phyloP scores from a whole-genome alignment of 2,329 filamentous ascomycete species.

The Coccinonectria pachysandricola region DNA sequence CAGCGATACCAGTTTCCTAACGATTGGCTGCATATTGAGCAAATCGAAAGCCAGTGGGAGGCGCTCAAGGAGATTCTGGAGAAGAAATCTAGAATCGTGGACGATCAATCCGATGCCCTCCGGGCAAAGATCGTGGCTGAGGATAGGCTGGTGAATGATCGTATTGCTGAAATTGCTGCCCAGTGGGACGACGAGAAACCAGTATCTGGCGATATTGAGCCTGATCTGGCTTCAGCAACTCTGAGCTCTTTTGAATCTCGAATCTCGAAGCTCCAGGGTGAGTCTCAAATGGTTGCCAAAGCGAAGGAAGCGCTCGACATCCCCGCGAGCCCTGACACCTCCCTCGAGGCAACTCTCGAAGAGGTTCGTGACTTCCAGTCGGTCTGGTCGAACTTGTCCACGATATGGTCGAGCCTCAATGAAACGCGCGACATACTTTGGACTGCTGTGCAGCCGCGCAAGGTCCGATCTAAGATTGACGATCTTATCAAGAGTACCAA shows the following conservation, averaged over 20 bases:
- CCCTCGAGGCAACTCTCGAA: conserved; percentile 77
- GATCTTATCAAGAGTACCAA: conserved; percentile 95
- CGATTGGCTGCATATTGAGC: conserved; percentile 93
- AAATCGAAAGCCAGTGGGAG: conserved; percentile 93
- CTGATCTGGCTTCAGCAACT: conserved; percentile 76
- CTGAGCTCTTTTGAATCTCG: conserved; percentile 73
- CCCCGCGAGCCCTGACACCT: conserved; percentile 66
- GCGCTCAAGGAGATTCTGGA: conserved; percentile 84
- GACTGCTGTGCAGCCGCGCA: conserved; percentile 91
- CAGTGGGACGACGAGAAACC: conserved; percentile 97
- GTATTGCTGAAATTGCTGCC: conserved; percentile 71
- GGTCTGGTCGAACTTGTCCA: conserved; percentile 90
- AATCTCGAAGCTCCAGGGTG: conserved; percentile 74
- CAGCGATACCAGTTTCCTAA: conserved; percentile 88
- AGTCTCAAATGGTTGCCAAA: conserved; percentile 87
- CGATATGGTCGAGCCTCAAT: conserved; percentile 93
- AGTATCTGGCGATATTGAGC: conserved; percentile 86
- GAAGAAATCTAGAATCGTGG: conserved; percentile 88
- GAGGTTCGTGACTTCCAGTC: conserved; percentile 99
- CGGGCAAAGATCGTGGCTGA: conserved; percentile 91
- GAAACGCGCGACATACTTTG: conserved; percentile 87
- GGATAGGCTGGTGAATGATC: conserved; percentile 81
- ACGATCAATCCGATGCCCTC: conserved; percentile 90
- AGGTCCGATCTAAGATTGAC: conserved; percentile 81
- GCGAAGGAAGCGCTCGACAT: conserved; percentile 95